Evolutionary conservation across 768 basidiomycete species (phyloP).

Genomic region (Kwoniella europaea): DNA sequence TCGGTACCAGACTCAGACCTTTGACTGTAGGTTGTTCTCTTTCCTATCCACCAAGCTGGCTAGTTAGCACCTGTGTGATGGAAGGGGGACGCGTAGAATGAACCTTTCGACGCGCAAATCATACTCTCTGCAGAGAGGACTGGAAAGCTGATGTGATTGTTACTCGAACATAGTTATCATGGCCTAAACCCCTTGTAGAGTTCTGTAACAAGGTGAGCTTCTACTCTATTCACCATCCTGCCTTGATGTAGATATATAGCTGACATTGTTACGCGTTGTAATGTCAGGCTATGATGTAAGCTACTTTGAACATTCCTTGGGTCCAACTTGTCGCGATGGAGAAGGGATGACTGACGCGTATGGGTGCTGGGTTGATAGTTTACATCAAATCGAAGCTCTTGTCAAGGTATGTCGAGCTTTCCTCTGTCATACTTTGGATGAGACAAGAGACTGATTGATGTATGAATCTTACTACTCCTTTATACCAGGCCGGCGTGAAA

Average conservation of each 20-base stretch:
- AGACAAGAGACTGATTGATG: no score
- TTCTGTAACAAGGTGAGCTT: slow-evolving; percentile 59
- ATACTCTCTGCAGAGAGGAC: background rate
- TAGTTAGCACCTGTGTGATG: background rate
- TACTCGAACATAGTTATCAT: slow-evolving; percentile 46
- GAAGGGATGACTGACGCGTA: slow-evolving; percentile 5
- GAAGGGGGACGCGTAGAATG: slow-evolving; percentile 5
- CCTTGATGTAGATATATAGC: slow-evolving; percentile 1
- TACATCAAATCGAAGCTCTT: slow-evolving; percentile 62
- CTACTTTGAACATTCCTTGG: background rate
- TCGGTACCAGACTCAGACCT: slow-evolving; percentile 63
- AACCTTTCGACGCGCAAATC: background rate
- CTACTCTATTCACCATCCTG: background rate
- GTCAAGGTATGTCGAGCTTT: slow-evolving; percentile 57
- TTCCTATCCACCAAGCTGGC: background rate
- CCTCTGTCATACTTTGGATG: background rate
- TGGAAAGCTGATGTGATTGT: slow-evolving; percentile 10
- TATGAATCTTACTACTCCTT: no score
- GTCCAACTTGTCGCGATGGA: background rate
- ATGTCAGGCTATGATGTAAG: slow-evolving; percentile 59
- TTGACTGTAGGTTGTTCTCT: slow-evolving; percentile 57
- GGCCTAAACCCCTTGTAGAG: slow-evolving; percentile 62
- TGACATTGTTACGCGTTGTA: slow-evolving; percentile 21
- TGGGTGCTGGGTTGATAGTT: slow-evolving; percentile 45
- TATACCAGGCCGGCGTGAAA: slow-evolving; percentile 60